Evolutionary conservation across 202 grass and related monocot genomes (phyloP).

Genomic region (Carex arenaria): DNA sequence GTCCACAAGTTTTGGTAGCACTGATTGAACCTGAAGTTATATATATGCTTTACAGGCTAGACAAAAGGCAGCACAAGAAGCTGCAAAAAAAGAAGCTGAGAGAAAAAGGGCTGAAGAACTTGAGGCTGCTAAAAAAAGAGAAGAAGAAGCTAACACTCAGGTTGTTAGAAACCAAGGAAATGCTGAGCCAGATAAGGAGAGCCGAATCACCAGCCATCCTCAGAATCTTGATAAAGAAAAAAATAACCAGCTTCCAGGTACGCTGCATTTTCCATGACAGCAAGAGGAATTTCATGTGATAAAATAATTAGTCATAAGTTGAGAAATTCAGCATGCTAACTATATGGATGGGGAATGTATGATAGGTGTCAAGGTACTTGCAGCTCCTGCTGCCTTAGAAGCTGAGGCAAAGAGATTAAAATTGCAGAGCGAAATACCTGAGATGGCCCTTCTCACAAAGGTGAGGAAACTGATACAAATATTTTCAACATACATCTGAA

Average conservation of each 20-base stretch:
- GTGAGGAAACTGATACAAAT: constrained; percentile 25
- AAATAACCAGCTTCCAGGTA: constrained; percentile 1
- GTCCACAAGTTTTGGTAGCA: neutral
- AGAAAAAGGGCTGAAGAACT: constrained; percentile 65
- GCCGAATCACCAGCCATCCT: neutral
- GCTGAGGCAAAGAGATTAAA: constrained; percentile 51
- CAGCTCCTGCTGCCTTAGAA: constrained; percentile 58
- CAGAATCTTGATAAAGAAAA: constrained; percentile 7
- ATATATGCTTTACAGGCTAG: constrained; percentile 39
- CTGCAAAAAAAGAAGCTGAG: constrained; percentile 64
- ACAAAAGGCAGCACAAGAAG: constrained; percentile 70
- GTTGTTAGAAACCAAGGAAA: constrained; percentile 1
- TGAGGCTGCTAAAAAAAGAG: constrained; percentile 49
- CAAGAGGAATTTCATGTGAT: neutral
- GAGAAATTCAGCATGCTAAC: neutral
- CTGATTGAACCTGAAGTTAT: neutral
- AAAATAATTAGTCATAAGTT: neutral
- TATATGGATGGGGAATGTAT: constrained; percentile 13
- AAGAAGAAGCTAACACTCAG: constrained; percentile 32
- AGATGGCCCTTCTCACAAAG: constrained; percentile 52
- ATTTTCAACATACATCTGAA: neutral
- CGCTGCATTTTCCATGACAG: neutral
- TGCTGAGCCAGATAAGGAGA: neutral
- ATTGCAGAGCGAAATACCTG: constrained; percentile 60
- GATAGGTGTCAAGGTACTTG: constrained; percentile 70